Evolutionary conservation across 2,329 filamentous ascomycete genomes (phyloP), one percentile per base, ranked within the genome.

Genomic region (Talaromyces marneffei): DNA sequence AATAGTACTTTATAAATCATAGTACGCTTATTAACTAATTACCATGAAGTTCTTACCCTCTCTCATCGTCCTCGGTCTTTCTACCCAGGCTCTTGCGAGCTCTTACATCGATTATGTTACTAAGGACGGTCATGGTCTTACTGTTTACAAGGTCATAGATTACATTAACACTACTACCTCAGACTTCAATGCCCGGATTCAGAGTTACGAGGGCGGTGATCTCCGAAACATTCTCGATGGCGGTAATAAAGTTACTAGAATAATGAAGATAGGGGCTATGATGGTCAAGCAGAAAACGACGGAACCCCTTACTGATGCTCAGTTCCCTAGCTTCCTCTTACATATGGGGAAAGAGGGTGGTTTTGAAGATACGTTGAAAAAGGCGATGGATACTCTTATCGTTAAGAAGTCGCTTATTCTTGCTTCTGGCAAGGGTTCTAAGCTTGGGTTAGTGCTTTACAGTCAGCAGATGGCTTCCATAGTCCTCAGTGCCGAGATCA

Each of bases 211-310:
- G 48, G 70, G 71, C 31, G 69, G 68, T 37, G 64, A 66, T 52
- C 37, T 62, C 44, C 37, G 44, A 31, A 44, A 54, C 29, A 61
- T 72, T 48, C 39, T 66, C 61, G 4, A 10, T 31, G 62, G 64
- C 29, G 70, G 70, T 59, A n/a, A n/a, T n/a, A n/a, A n/a, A n/a
- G n/a, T n/a, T 29, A 54, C 72, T 58, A 57, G 52, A 40, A 59
- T 62, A 59, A 72, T 72, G 66, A 67, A 66, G 57, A 29, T 53
- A 31, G 72, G 71, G n/a, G n/a, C n/a, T n/a, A n/a, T n/a, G n/a
- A n/a, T n/a, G n/a, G n/a, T n/a, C 59, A 66, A 66, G 64, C 53
- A 56, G 20, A 60, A 62, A 42, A 68, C 72, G n/a, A n/a, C 59
- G 63, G 67, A 27, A n/a, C n/a, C n/a, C n/a, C n/a, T n/a, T n/a